phyloP scores from a whole-genome alignment of 768 basidiomycete genomes.

The Termitomyces sp. region DNA sequence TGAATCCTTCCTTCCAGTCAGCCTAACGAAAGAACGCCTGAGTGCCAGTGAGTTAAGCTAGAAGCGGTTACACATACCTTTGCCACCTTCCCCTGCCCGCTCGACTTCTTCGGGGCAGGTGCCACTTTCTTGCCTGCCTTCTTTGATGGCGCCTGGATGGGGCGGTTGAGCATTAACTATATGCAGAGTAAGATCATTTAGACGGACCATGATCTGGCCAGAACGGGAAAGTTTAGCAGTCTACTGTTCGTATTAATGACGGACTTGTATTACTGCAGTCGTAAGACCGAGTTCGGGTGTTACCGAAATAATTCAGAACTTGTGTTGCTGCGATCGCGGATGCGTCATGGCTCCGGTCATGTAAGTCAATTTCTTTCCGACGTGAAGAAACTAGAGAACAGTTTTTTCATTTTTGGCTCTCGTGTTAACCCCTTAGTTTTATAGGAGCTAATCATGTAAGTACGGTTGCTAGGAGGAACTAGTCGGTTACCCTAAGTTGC shows the following conservation, averaged over 20 bases:
- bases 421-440: not conserved
- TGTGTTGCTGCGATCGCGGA: too few relatives aligned
- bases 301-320: not conserved
- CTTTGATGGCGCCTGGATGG: constrained; percentile 73
- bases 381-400: not conserved
- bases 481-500: not conserved
- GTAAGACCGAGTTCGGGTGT: not conserved
- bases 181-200: not conserved
- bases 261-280: not conserved
- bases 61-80: constrained; percentile 50
- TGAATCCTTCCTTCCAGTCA: constrained; percentile 99
- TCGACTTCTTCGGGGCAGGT: constrained; percentile 59
- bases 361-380: too few relatives aligned
- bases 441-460: not conserved
- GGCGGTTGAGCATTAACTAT: not conserved
- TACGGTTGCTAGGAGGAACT: not conserved
- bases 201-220: constrained; percentile 14
- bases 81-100: constrained; percentile 60
- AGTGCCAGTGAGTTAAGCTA: constrained; percentile 5
- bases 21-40: constrained; percentile 51
- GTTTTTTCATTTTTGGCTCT: too few relatives aligned
- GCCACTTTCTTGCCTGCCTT: constrained; percentile 85
- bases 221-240: not conserved
- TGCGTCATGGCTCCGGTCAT: too few relatives aligned
- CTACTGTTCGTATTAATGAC: not conserved